These are phyloP conservation scores for Chaetoscypha palmicola DNA, from an alignment of 2,329 filamentous ascomycete genomes.

Conservation along the genomic window DNA sequence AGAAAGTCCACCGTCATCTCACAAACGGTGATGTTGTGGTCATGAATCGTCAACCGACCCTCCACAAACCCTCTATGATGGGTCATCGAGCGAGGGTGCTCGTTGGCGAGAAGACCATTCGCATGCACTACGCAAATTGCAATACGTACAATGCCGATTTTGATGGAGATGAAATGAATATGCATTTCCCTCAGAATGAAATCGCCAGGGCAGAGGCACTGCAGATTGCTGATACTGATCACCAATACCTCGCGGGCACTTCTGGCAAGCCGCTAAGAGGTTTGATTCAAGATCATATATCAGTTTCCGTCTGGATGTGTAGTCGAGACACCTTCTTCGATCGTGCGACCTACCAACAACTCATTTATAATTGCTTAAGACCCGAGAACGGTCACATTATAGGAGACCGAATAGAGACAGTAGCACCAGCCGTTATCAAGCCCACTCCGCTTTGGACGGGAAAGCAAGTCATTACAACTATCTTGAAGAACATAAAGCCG, in stretches of 20 bases:
- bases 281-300: constrained; percentile 97
- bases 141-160: constrained; percentile 99
- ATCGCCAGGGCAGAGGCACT: constrained; percentile 87
- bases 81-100: constrained; percentile 88
- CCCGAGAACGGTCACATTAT: constrained; percentile 87
- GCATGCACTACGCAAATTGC: constrained; percentile 99
- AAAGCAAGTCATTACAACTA: constrained; percentile 90
- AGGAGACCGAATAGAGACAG: constrained; percentile 70
- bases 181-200: constrained; percentile 99
- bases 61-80: constrained; percentile 99
- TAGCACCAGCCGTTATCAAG: constrained; percentile 76
- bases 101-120: constrained; percentile 91
- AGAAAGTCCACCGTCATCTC: constrained; percentile 94
- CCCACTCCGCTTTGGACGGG: constrained; percentile 84
- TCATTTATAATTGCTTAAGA: constrained; percentile 84
- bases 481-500: constrained; percentile 87
- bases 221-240: constrained; percentile 90
- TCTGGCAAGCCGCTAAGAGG: constrained; percentile 89
- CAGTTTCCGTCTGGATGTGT: constrained; percentile 84
- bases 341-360: constrained; percentile 79
- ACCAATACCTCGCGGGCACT: constrained; percentile 92
- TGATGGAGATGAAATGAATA: constrained; percentile 99
- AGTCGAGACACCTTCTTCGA: constrained; percentile 89
- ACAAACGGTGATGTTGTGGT: constrained; percentile 95
- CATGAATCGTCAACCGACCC: constrained; percentile 97